These are phyloP conservation scores for Neurospora sp. DNA, from an alignment of 2,329 filamentous ascomycete genomes.

Conservation along the genomic window DNA sequence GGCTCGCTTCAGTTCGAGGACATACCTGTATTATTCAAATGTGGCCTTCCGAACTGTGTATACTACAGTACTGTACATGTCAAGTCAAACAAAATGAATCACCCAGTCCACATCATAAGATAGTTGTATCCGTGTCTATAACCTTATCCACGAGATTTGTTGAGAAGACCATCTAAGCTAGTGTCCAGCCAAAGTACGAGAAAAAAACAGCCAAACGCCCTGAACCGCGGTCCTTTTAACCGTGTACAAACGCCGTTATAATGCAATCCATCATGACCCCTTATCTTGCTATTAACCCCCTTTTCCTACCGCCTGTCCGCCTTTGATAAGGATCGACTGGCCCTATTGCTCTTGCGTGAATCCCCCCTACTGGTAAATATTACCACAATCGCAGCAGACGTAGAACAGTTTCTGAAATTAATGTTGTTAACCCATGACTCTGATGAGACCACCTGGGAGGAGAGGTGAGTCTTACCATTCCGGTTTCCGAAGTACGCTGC, in stretches of 20 bases:
- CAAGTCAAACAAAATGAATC: not conserved
- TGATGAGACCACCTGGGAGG: not conserved
- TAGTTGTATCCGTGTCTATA: not conserved
- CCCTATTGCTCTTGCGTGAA: not conserved
- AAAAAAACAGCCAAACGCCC: not conserved
- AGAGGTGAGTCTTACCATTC: constrained; percentile 64
- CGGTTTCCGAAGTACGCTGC: constrained; percentile 90
- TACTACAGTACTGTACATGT: not conserved
- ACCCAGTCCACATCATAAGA: not conserved
- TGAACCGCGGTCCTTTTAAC: not conserved
- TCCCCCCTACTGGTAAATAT: constrained; percentile 57
- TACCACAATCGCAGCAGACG: constrained; percentile 87
- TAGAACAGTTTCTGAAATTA: constrained; percentile 69
- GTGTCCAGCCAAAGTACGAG: not conserved
- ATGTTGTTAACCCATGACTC: constrained; percentile 16
- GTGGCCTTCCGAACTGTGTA: not conserved
- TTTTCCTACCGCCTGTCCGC: not conserved
- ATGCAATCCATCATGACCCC: not conserved
- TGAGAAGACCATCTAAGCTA: not conserved
- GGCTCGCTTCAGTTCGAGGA: not conserved
- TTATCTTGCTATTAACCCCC: not conserved
- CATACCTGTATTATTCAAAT: not conserved
- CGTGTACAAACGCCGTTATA: not conserved
- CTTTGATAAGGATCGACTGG: not conserved
- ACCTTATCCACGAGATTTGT: not conserved